These are phyloP conservation scores for Colletotrichum sp. DNA, from an alignment of 2,329 filamentous ascomycete genomes.

Conservation along the genomic window DNA sequence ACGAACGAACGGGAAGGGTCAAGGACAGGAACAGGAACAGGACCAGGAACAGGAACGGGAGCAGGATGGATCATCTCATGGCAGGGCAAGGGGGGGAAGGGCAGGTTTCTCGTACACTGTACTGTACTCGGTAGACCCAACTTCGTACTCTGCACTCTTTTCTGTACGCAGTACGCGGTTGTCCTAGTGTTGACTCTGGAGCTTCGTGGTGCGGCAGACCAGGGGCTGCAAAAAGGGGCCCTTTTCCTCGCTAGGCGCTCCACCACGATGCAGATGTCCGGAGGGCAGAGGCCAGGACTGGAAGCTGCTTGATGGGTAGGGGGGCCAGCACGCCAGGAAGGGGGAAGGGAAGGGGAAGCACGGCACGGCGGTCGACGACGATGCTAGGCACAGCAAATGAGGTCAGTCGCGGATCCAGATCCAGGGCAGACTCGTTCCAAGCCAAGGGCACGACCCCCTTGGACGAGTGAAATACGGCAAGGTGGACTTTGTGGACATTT, in stretches of 20 bases:
- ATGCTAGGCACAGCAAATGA: slow-evolving; percentile 20
- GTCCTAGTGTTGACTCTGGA: background rate
- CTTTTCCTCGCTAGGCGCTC: slow-evolving; percentile 13
- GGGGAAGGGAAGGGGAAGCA: slow-evolving; percentile 2
- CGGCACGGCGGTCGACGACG: slow-evolving; percentile 5
- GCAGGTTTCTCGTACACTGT: background rate
- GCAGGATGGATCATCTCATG: background rate
- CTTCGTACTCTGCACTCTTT: background rate
- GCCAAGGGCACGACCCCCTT: slow-evolving; percentile 1
- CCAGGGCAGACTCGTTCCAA: background rate
- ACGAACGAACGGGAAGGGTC: background rate
- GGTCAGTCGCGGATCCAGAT: slow-evolving; percentile 17
- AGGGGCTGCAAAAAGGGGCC: slow-evolving; percentile 14
- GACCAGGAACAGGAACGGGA: background rate
- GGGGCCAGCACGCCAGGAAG: background rate
- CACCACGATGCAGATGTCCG: slow-evolving; percentile 14
- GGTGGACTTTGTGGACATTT: slow-evolving; percentile 1
- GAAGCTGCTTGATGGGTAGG: background rate
- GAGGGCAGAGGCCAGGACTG: background rate
- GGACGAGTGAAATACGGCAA: background rate
- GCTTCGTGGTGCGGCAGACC: slow-evolving; percentile 19
- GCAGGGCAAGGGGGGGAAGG: background rate
- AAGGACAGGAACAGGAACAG: background rate
- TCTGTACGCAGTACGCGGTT: background rate
- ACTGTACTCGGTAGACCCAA: background rate